Percentiles rank a stretch among this genome's conserved stretches.
These are phyloP conservation scores for Micractinium sp. DNA, from an alignment of 139 green algal genomes.

Conservation along the genomic window DNA sequence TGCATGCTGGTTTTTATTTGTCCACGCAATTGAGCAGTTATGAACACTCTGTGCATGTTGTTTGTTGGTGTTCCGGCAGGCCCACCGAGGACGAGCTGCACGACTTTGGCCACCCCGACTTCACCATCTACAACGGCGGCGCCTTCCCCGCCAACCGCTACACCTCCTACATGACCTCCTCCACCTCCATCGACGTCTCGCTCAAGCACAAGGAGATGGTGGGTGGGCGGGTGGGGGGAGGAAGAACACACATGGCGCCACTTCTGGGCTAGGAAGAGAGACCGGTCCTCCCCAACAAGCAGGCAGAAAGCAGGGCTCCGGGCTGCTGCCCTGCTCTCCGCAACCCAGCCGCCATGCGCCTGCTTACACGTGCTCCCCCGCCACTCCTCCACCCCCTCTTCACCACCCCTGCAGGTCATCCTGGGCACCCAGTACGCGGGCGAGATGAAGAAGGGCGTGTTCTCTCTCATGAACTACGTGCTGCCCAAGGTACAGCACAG, in stretches of 20 bases:
- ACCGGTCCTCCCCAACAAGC: too few relatives aligned
- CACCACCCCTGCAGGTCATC: constrained; percentile 26
- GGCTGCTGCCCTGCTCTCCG: too few relatives aligned
- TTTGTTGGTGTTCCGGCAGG: neutral
- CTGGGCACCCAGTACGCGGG: constrained; percentile 87
- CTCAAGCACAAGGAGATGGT: constrained; percentile 83
- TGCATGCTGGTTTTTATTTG: too few relatives aligned
- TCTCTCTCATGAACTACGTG: constrained; percentile 91
- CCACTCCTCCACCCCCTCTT: too few relatives aligned
- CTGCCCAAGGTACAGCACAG: constrained; percentile 86
- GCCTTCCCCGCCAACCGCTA: constrained; percentile 89
- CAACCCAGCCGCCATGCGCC: too few relatives aligned
- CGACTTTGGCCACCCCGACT: constrained; percentile 88
- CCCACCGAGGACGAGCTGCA: constrained; percentile 79
- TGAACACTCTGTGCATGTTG: too few relatives aligned
- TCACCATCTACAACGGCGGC: constrained; percentile 96
- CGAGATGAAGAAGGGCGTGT: constrained; percentile 63
- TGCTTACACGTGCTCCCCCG: too few relatives aligned
- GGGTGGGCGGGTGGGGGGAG: neutral
- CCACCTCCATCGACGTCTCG: constrained; percentile 86
- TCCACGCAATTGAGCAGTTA: too few relatives aligned
- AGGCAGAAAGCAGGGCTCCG: too few relatives aligned
- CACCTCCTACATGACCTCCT: constrained; percentile 90
- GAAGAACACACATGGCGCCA: too few relatives aligned
- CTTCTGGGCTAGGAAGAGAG: too few relatives aligned